phyloP scores from a whole-genome alignment of 768 basidiomycete genomes.

The Tylopilus rubrobrunneus region DNA sequence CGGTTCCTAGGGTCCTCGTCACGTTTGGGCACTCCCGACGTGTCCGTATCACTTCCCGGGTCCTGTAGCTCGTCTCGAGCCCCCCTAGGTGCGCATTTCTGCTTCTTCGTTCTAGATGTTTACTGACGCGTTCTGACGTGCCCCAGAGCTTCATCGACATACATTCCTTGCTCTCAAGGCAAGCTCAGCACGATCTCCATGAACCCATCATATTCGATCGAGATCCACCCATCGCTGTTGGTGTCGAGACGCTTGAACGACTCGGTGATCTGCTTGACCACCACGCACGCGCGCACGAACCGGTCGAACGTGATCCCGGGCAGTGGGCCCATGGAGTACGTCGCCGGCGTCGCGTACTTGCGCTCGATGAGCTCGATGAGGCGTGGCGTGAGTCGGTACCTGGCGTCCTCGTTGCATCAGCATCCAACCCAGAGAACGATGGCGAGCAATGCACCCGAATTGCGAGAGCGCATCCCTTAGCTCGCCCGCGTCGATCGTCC shows the following conservation, averaged over 20 bases:
- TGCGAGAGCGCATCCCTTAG: conserved; percentile 64
- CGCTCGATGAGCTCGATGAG: conserved; percentile 62
- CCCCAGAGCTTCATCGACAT: no score
- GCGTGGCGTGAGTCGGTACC: conserved; percentile 65
- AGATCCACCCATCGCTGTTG: conserved; percentile 53
- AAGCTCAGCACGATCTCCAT: conserved; percentile 47
- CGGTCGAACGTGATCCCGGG: conserved; percentile 80
- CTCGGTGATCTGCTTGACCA: conserved; percentile 74
- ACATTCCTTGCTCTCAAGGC: conserved; percentile 19
- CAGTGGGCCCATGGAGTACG: conserved; percentile 30
- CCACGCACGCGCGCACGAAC: conserved; percentile 83
- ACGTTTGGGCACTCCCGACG: no score
- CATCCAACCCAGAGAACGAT: background rate
- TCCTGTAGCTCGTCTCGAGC: no score
- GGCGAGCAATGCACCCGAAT: conserved; percentile 53
- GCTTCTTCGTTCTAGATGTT: no score
- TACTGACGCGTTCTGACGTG: no score
- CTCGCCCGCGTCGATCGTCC: conserved; percentile 70
- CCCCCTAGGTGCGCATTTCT: no score
- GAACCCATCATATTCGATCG: conserved; percentile 54
- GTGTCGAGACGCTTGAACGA: conserved; percentile 63
- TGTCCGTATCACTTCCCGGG: no score
- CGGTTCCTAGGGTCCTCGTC: no score
- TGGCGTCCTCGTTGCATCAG: background rate
- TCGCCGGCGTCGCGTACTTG: conserved; percentile 62